Evolutionary conservation across 345 rosid species (phyloP).

Genomic region (Gossypium sturtianum): DNA sequence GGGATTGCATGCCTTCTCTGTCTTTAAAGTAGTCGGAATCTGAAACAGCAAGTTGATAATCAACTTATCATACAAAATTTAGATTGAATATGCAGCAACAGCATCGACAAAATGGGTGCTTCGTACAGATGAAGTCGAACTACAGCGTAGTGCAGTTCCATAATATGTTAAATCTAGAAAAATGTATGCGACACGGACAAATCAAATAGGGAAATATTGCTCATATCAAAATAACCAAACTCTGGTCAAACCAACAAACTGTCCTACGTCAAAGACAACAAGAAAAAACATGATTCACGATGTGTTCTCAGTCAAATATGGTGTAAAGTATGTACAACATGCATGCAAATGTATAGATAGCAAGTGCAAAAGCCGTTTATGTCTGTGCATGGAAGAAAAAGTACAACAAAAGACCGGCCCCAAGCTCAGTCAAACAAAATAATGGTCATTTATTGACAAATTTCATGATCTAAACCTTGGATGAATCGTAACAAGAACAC

Average conservation of each 20-base stretch:
- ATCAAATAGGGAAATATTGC: background rate
- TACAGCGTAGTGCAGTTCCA: background rate
- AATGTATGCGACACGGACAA: background rate
- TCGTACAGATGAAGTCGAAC: background rate
- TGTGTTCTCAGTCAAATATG: background rate
- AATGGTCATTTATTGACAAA: background rate
- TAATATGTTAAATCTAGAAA: background rate
- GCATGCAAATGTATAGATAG: background rate
- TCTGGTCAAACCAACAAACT: background rate
- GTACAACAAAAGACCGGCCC: background rate
- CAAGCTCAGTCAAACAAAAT: background rate
- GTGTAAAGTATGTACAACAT: background rate
- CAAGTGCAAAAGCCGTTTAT: background rate
- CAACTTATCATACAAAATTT: background rate
- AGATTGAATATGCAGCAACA: background rate
- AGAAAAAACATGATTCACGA: background rate
- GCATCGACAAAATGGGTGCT: background rate
- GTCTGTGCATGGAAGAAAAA: too few species aligned
- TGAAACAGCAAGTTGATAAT: constrained; percentile 14
- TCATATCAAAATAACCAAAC: background rate
- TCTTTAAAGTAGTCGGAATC: constrained; percentile 77
- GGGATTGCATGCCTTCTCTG: constrained; percentile 87
- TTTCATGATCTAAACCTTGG: background rate
- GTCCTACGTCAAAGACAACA: background rate
- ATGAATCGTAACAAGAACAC: background rate